These are phyloP conservation scores for Chiua sp. DNA, from an alignment of 1,284 basidiomycete genomes.

Conservation along the genomic window DNA sequence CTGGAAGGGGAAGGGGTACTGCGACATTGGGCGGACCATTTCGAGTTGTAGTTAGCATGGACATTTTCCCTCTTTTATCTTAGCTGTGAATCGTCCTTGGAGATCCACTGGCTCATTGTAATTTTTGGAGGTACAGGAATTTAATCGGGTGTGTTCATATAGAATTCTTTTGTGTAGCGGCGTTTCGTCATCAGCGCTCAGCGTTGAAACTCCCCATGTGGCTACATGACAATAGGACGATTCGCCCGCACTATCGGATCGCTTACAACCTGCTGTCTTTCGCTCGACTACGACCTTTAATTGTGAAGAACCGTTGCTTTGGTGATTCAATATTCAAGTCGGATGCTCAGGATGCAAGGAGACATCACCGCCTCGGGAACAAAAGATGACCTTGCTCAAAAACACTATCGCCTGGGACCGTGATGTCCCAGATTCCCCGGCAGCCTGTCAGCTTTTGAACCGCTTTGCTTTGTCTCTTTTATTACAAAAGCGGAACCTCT, in stretches of 20 bases:
- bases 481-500: slow-evolving; percentile 17
- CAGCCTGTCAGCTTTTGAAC: not conserved
- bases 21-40: slow-evolving; percentile 74
- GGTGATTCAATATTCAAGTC: slow-evolving; percentile 6
- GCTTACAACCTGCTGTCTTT: not conserved
- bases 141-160: too few relatives aligned
- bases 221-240: slow-evolving; percentile 8
- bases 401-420: not conserved
- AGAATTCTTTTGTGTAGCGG: not conserved
- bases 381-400: not conserved
- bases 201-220: too few relatives aligned
- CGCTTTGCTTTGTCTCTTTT: not conserved
- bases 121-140: too few relatives aligned
- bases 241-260: not conserved
- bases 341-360: slow-evolving; percentile 12
- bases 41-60: slow-evolving; percentile 43
- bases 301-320: slow-evolving; percentile 15
- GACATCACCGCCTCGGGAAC: slow-evolving; percentile 1
- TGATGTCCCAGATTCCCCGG: not conserved
- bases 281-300: not conserved
- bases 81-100: too few relatives aligned
- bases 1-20: slow-evolving; percentile 65
- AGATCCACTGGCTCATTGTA: too few relatives aligned
- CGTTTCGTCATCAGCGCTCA: not conserved
- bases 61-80: too few relatives aligned